Evolutionary conservation across 2,329 filamentous ascomycete species (phyloP), one percentile per base, ranked within the genome.

Genomic region (Penicillium sp.): DNA sequence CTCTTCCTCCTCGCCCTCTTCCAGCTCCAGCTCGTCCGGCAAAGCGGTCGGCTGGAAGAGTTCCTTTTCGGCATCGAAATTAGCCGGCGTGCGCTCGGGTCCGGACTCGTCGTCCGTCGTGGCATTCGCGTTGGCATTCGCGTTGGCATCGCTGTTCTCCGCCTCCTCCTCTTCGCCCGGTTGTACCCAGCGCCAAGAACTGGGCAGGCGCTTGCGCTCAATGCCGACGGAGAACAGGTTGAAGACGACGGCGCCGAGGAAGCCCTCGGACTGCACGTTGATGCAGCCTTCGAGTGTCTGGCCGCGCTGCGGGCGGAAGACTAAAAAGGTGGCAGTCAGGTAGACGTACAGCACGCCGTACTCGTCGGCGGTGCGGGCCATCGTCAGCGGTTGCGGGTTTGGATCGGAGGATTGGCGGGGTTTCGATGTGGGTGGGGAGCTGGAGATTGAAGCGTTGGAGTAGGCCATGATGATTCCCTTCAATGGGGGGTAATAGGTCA

Each of bases 151-250:
- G 2, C 28, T 18, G 19, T 7, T 36, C 37, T 52, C 55, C 48
- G 49, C 39, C 16, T 66, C 63, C 1, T 54, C 62, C 43, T 74
- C 67, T 48, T 76, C 69, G n/a, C 74, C 76, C 8, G 85, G 81
- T 10, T 86, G 84, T 14, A 91, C 81, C 88, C 91, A 97, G 57
- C 79, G 85, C 94, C 93, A 99, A 21, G 83, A 82, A 13, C 77
- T 73, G 0, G 94, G 94, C 14, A 99, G 79, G 31, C 90, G 82
- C 56, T 84, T 84, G 19, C 87, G 82, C 65, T 93, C 89, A 55
- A 99, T 90, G 39, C 88, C 91, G 1, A 93, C 90, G 63, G 94
- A 96, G 81, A 97, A 97, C 61, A 91, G 85, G 72, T 93, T 93
- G 76, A 91, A 92, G 71, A 91, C 94, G 10, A 95, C 86, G 2